A percentile compares a stretch with the other conserved stretches of the same genome.
Conservation (phyloP, 78 protist species). For the Dictyostelium discoideum region DNA sequence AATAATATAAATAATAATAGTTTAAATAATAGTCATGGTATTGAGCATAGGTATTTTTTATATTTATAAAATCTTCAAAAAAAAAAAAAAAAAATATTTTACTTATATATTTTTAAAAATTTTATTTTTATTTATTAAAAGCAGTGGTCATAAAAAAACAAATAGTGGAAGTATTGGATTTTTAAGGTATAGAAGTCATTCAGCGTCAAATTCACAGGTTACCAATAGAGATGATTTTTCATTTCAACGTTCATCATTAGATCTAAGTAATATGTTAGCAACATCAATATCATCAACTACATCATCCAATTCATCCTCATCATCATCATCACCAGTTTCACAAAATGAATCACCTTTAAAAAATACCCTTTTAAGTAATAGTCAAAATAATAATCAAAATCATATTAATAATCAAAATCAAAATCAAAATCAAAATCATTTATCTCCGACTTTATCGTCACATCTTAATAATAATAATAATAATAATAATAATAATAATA, state of each 20-base stretch:
- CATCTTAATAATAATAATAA: neutral
- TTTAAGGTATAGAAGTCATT: slow-evolving; percentile 29
- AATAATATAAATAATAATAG: neutral
- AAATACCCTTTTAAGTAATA: slow-evolving; percentile 5
- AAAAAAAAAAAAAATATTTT: too few relatives aligned
- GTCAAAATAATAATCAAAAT: neutral
- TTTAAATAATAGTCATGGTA: neutral
- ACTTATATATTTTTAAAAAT: too few relatives aligned
- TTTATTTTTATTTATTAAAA: too few relatives aligned
- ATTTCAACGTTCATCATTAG: slow-evolving; percentile 41
- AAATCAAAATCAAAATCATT: neutral
- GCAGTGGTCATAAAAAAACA: neutral
- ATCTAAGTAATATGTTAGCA: slow-evolving; percentile 48
- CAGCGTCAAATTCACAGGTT: slow-evolving; percentile 22
- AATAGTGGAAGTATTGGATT: slow-evolving; percentile 20
- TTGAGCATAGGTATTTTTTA: neutral
- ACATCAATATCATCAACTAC: neutral
- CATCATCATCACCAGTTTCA: slow-evolving; percentile 45
- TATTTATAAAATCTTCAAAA: too few relatives aligned
- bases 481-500: neutral
- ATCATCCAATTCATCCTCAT: slow-evolving; percentile 15
- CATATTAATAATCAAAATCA: neutral
- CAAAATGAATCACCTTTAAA: slow-evolving; percentile 47
- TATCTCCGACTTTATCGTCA: slow-evolving; percentile 29
- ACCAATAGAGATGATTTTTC: neutral